A percentile compares a stretch with the other conserved stretches of the same genome.
Conservation (phyloP, 169 alveolate species). For the Cystoisospora suis region DNA sequence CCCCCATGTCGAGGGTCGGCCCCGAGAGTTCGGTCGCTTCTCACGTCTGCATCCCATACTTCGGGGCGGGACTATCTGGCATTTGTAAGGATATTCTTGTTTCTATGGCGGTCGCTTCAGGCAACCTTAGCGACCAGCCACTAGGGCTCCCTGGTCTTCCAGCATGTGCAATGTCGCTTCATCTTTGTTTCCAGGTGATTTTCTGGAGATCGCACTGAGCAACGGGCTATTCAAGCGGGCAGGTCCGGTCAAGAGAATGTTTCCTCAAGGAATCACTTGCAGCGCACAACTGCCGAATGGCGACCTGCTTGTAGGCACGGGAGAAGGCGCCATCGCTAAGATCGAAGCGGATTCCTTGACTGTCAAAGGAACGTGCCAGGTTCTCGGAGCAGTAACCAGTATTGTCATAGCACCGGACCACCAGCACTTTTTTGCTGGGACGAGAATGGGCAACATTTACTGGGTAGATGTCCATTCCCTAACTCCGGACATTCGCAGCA, state of each 20-base stretch:
- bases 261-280: slow-evolving; percentile 86
- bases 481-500: slow-evolving; percentile 87
- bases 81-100: no score
- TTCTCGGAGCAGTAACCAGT: slow-evolving; percentile 90
- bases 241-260: slow-evolving; percentile 83
- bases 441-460: slow-evolving; percentile 86
- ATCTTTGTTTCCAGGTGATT: slow-evolving; percentile 52
- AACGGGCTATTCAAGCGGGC: slow-evolving; percentile 79
- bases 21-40: no score
- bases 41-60: no score
- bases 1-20: no score
- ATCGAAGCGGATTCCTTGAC: slow-evolving; percentile 73
- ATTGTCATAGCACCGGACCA: slow-evolving; percentile 86
- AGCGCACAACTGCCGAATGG: slow-evolving; percentile 84
- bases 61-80: no score
- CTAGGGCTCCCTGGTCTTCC: no score
- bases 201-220: slow-evolving; percentile 68
- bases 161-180: no score
- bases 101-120: no score
- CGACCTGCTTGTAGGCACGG: slow-evolving; percentile 90
- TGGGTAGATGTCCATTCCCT: slow-evolving; percentile 88
- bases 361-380: slow-evolving; percentile 69
- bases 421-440: slow-evolving; percentile 89
- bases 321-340: slow-evolving; percentile 89
- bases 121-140: no score